Base-by-base conservation (phyloP, 345 rosid species). In the Populus davidiana region DNA sequence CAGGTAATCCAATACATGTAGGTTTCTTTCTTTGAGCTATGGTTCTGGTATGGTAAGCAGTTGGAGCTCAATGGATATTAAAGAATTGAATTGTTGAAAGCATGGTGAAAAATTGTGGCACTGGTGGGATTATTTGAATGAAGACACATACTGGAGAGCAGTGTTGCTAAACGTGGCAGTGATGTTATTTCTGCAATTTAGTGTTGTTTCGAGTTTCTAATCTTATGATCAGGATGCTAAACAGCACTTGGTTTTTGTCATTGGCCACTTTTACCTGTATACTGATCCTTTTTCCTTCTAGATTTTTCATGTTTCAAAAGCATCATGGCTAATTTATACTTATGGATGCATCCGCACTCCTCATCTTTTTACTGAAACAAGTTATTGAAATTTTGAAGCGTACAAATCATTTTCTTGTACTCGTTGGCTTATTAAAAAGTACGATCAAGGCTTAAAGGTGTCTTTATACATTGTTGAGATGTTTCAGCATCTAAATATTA, bases 161-260 rank as follows among this genome's bases (percentile, higher is more conserved):
- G 56, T 21, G 14, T 23, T 47, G 25, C 38, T 20, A 33, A 41
- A 59, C 36, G 72, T 31, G 69, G 13, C 68, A 36, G 13, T 35
- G 69, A 67, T 75, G 50, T 72, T 36, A 74, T 59, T 69, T 77
- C 63, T 73, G 25, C 69, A 31, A 72, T 69, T 52, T 43, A 68
- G 52, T 29, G 12, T 70, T 63, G 25, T 41, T 47, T 44, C 8
- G 69, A 68, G 25, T 66, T 77, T 72, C 27, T 76, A 75, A 83
- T 71, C 68, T 49, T 27, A 29, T 74, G 9, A 31, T 78, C 79
- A 38, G 73, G 67, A 83, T n/a, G 70, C 74, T 67, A 21, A 68
- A 74, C 20, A 67, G 21, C 73, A 67, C 44, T 75, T 59, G 1
- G 35, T 43, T 69, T 69, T 18, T 69, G 20, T 70, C 21, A 69